Evolutionary conservation across 306 rosid species (phyloP).

Genomic region (cucumber (Cucumis sativus)): Cucumber_9930_V3 NC_026655.2:21834001-21834500

Average conservation of each 20-base stretch:
- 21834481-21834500: slow-evolving; percentile 14
- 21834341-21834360: neutral
- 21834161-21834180: slow-evolving; percentile 10
- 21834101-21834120: neutral
- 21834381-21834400: slow-evolving; percentile 24
- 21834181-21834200: slow-evolving; percentile 21
- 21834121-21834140: neutral
- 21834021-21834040: slow-evolving; percentile 3
- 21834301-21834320: slow-evolving; percentile 5
- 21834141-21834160: slow-evolving; percentile 18
- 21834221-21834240: neutral
- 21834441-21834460: slow-evolving; percentile 31
- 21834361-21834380: slow-evolving; percentile 29
- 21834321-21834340: neutral
- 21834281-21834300: slow-evolving; percentile 7
- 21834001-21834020: neutral
- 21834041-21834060: slow-evolving; percentile 6
- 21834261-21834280: neutral
- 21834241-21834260: neutral
- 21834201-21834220: slow-evolving; percentile 10
- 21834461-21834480: slow-evolving; percentile 34
- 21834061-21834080: slow-evolving; percentile 9
- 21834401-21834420: slow-evolving; percentile 40
- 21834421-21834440: slow-evolving; percentile 21
- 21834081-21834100: neutral